Evolutionary conservation across 1,139 yeast genomes (phyloP).

Genomic region (Candida sp.): DNA sequence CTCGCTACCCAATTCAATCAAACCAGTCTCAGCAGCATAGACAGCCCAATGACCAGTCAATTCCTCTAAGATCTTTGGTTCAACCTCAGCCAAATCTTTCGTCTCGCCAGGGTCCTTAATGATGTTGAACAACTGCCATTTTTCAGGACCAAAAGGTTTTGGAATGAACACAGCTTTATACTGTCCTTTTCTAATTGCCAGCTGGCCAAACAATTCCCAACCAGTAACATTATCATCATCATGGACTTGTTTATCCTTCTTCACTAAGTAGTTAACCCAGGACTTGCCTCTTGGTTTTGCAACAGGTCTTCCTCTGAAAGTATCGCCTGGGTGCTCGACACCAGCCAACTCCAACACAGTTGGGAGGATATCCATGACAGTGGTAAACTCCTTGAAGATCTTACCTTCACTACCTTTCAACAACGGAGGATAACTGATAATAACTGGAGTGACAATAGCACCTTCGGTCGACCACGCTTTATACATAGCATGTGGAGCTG

Average conservation of each 20-base stretch:
- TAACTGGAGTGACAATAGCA: constrained; percentile 58
- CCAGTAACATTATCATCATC: constrained; percentile 54
- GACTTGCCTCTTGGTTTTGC: constrained; percentile 46
- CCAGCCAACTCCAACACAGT: constrained; percentile 54
- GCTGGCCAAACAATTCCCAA: constrained; percentile 62
- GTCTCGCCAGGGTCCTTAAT: constrained; percentile 52
- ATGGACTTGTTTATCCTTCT: constrained; percentile 34
- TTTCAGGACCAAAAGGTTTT: constrained; percentile 50
- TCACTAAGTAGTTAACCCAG: constrained; percentile 36
- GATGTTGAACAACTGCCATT: constrained; percentile 55
- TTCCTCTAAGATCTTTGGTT: constrained; percentile 38
- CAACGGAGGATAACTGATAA: constrained; percentile 43
- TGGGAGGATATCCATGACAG: constrained; percentile 63
- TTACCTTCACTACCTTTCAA: constrained; percentile 26
- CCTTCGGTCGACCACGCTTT: constrained; percentile 60
- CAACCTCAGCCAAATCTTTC: constrained; percentile 35
- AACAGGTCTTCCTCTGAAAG: constrained; percentile 41
- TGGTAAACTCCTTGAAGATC: constrained; percentile 43
- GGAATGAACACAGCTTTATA: constrained; percentile 55
- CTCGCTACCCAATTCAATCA: constrained; percentile 34
- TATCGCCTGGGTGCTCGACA: constrained; percentile 44
- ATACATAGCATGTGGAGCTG: constrained; percentile 57
- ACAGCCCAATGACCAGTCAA: constrained; percentile 53
- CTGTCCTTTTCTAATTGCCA: constrained; percentile 53
- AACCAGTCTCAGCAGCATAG: constrained; percentile 59